These are phyloP conservation scores for Amesomyces nigricolor DNA, from an alignment of 2,329 filamentous ascomycete species.

Conservation along the genomic window DNA sequence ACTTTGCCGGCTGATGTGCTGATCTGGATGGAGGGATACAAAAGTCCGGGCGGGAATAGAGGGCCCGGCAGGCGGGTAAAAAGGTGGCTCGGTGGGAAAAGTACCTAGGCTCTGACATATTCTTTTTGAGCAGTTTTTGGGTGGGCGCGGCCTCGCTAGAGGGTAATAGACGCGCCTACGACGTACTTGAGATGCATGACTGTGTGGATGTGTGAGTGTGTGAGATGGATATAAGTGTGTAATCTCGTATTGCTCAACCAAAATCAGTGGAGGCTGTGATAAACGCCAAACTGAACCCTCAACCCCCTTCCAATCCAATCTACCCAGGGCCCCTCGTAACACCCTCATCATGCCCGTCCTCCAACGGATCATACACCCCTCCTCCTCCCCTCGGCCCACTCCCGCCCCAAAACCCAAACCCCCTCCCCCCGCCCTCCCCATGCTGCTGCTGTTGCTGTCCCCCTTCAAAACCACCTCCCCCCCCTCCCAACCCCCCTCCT, in stretches of 20 bases:
- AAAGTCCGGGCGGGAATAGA: neutral
- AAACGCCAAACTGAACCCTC: neutral
- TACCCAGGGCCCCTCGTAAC: neutral
- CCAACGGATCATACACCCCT: slow-evolving; percentile 11
- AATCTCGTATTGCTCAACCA: neutral
- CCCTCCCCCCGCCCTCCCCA: neutral
- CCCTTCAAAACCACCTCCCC: neutral
- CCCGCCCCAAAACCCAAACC: neutral
- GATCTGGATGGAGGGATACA: neutral
- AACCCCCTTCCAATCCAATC: neutral
- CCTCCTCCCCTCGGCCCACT: neutral
- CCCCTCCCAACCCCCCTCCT: neutral
- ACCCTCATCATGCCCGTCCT: slow-evolving; percentile 1
- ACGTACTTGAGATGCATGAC: too few species aligned
- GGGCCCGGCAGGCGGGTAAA: neutral
- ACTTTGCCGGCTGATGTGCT: neutral
- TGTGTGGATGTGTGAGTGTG: too few species aligned
- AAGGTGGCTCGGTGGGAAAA: neutral
- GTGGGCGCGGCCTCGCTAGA: neutral
- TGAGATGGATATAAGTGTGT: too few species aligned
- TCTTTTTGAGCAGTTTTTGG: slow-evolving; percentile 1
- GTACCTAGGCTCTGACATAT: neutral
- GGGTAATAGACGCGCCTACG: slow-evolving; percentile 1
- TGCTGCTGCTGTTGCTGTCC: neutral
- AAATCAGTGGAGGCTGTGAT: neutral